Evolutionary conservation across 768 basidiomycete species (phyloP), one percentile per base, ranked within the genome.

Genomic region (Leucocoprinus sp.): DNA sequence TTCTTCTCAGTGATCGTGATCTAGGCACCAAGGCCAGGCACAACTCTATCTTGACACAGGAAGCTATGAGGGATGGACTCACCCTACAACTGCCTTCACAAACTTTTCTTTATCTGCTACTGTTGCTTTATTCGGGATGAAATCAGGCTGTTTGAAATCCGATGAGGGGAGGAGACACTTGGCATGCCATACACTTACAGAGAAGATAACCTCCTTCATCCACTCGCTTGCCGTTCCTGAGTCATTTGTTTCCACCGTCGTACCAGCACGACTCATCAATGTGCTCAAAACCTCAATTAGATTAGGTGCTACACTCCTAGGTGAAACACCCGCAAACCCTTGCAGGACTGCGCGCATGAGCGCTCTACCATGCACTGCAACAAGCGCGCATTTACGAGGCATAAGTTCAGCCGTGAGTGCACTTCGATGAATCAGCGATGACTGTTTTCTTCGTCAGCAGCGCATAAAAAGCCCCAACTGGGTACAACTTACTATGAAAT

Each of bases 281-380:
- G 74, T 76, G 2, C 80, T 78, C 21, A 97, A 64, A 23, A 96
- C 62, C 53, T 95, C 92, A 3, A 89, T 83, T 21, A 96, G 69
- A 58, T 95, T 95, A 15, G 77, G 82, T 3, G 84, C 80, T 14
- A 78, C 82, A 18, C 88, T 89, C 45, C 91, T 69, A 0, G 93
- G 93, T 1, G 91, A 84, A 2, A 84, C 75, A 9, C 85, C 82
- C 0, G 88, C 93, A 43, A 95, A 88, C 17, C 87, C 92, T 40
- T 72, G 70, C 15, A 97, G 60, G 2, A 93, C 64, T 0, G 84
- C 84, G 12, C 76, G 74, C 62, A 93, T 76, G 47, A 93, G 76
- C 14, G 71, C 54, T 22, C 69, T 74, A n/a, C 87, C 89, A 11
- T 78, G 67, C 3, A 68, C 63, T 33, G 77, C 71, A 29, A 74